A percentile compares a stretch with the other conserved stretches of the same genome.
These are phyloP conservation scores for Podosphaera fusca DNA, from an alignment of 2,329 filamentous ascomycete species.

Conservation along the genomic window DNA sequence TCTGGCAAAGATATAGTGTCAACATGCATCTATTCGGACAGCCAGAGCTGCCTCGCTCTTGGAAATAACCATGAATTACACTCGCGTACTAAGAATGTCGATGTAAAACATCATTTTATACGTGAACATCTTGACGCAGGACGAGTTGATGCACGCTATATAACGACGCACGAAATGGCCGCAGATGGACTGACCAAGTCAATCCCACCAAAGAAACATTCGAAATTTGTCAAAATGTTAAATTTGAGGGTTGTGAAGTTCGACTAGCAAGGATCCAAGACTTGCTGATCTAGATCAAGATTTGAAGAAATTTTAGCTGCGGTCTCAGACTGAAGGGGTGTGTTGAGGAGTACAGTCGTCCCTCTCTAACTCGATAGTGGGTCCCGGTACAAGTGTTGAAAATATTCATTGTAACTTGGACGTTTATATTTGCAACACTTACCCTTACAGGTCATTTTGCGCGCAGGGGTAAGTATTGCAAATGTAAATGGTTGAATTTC, in stretches of 20 bases:
- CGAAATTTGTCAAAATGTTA: not conserved
- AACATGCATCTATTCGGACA: not conserved
- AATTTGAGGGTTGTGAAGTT: not conserved
- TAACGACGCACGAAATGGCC: not conserved
- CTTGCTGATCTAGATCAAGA: not conserved
- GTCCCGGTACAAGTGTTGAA: no score
- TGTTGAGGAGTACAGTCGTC: no score
- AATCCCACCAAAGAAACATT: not conserved
- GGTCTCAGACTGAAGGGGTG: no score
- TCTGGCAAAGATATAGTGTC: not conserved
- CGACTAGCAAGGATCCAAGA: not conserved
- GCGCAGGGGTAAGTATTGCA: no score
- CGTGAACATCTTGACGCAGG: not conserved
- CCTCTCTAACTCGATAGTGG: no score
- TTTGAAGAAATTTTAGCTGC: no score
- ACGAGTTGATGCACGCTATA: not conserved
- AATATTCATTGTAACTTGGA: no score
- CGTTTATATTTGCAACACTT: no score
- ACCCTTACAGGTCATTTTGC: no score
- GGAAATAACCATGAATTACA: not conserved
- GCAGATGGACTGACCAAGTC: not conserved
- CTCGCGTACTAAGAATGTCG: not conserved
- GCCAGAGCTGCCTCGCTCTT: not conserved
- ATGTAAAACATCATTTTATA: no score
- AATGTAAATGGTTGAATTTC: no score